phyloP scores from a whole-genome alignment of 1,139 yeast species.

The Lodderomyces theae region DNA sequence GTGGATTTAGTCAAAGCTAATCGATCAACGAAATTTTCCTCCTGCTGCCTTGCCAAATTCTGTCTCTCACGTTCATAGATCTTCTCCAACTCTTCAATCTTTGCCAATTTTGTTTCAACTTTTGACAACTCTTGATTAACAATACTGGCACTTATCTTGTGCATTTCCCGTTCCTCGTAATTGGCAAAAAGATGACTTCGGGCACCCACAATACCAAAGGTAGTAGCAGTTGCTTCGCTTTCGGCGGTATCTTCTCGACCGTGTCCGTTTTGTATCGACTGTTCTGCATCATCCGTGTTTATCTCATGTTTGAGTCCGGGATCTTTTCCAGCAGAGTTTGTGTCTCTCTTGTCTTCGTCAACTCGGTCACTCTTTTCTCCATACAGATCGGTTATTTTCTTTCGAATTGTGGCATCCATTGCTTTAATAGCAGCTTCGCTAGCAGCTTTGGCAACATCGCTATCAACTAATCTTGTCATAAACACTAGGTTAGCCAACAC shows the following conservation, averaged over 20 bases:
- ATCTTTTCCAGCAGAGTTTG: constrained; percentile 42
- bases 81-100: constrained; percentile 70
- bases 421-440: constrained; percentile 62
- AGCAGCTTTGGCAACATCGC: constrained; percentile 83
- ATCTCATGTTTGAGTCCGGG: constrained; percentile 44
- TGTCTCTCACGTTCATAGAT: constrained; percentile 78
- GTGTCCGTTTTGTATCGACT: constrained; percentile 12
- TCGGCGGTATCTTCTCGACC: constrained; percentile 7
- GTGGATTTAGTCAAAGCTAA: constrained; percentile 68
- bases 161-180: constrained; percentile 78
- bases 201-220: constrained; percentile 72
- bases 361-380: constrained; percentile 19
- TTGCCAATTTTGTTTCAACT: constrained; percentile 70
- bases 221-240: constrained; percentile 43
- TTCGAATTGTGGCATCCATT: constrained; percentile 48
- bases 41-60: constrained; percentile 71
- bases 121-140: constrained; percentile 72
- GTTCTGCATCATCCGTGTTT: constrained; percentile 22
- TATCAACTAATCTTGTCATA: constrained; percentile 80
- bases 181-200: constrained; percentile 81
- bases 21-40: constrained; percentile 76
- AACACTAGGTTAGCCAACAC: constrained; percentile 87
- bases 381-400: constrained; percentile 31
- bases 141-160: constrained; percentile 54
- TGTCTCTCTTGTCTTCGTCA: constrained; percentile 9